phyloP scores from a whole-genome alignment of 2,329 filamentous ascomycete species.

The Sporothrix humicola region DNA sequence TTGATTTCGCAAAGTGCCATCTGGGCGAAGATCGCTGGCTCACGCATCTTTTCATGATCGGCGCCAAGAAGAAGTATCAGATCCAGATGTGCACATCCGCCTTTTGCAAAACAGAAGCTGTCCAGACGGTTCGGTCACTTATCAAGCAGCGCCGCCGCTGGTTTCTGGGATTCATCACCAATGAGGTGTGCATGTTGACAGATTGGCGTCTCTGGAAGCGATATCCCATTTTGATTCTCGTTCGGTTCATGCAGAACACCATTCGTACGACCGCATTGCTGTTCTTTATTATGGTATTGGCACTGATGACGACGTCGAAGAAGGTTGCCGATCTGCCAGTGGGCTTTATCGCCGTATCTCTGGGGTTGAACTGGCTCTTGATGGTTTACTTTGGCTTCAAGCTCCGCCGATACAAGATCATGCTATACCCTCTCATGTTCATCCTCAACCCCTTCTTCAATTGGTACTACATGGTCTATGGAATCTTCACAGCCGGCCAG shows the following conservation, averaged over 20 bases:
- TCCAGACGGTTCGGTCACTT: constrained; percentile 82
- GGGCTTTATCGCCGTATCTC: constrained; percentile 89
- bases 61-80: constrained; percentile 88
- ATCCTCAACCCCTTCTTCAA: constrained; percentile 95
- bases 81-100: constrained; percentile 98
- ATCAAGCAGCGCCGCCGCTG: constrained; percentile 94
- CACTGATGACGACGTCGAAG: constrained; percentile 82
- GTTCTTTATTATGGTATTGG: constrained; percentile 92
- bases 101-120: constrained; percentile 97
- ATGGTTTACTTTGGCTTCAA: constrained; percentile 96
- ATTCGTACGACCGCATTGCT: constrained; percentile 92
- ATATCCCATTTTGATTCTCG: constrained; percentile 83
- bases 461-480: constrained; percentile 98
- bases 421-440: constrained; percentile 96
- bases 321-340: constrained; percentile 80
- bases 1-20: constrained; percentile 96
- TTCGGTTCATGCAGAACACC: constrained; percentile 94
- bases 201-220: constrained; percentile 89
- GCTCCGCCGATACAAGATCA: constrained; percentile 87
- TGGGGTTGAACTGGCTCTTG: constrained; percentile 90
- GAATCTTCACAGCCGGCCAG: constrained; percentile 91
- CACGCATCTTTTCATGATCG: constrained; percentile 98
- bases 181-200: constrained; percentile 97
- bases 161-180: constrained; percentile 97
- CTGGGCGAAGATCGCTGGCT: constrained; percentile 95